phyloP scores from a whole-genome alignment of 2,329 filamentous ascomycete species.

The Stemphylium lycopersici region DNA sequence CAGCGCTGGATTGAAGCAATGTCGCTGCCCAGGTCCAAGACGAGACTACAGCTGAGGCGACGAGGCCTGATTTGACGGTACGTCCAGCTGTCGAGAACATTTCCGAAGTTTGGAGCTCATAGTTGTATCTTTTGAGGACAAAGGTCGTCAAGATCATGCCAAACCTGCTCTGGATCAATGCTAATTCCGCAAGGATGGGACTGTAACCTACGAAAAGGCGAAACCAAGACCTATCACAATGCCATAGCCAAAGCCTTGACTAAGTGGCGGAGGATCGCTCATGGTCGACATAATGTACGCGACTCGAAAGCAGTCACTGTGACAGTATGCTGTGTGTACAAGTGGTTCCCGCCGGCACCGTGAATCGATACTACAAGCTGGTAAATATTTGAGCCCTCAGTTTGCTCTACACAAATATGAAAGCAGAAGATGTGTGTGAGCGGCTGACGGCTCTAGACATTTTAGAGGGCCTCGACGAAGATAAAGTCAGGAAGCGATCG shows the following conservation, averaged over 20 bases:
- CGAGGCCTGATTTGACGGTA: conserved; percentile 86
- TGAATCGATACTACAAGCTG: too few relatives aligned
- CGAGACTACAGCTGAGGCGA: conserved; percentile 87
- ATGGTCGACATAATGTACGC: too few relatives aligned
- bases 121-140: conserved; percentile 70
- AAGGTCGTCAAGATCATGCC: conserved; percentile 78
- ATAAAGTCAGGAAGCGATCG: conserved; percentile 15
- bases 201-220: conserved; percentile 64
- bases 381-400: too few relatives aligned
- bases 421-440: too few relatives aligned
- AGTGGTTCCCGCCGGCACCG: too few relatives aligned
- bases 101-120: conserved; percentile 86
- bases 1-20: conserved; percentile 76
- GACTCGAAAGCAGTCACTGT: too few relatives aligned
- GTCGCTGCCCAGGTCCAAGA: conserved; percentile 95
- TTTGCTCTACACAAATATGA: too few relatives aligned
- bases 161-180: conserved; percentile 49
- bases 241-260: conserved; percentile 75
- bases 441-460: too few relatives aligned
- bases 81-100: conserved; percentile 90
- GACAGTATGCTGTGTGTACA: too few relatives aligned
- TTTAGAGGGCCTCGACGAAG: not conserved
- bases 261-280: conserved; percentile 41
- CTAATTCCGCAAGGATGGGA: not conserved
- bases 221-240: conserved; percentile 77